phyloP scores from a whole-genome alignment of 1,139 yeast genomes.

The Suhomyces taliae region DNA sequence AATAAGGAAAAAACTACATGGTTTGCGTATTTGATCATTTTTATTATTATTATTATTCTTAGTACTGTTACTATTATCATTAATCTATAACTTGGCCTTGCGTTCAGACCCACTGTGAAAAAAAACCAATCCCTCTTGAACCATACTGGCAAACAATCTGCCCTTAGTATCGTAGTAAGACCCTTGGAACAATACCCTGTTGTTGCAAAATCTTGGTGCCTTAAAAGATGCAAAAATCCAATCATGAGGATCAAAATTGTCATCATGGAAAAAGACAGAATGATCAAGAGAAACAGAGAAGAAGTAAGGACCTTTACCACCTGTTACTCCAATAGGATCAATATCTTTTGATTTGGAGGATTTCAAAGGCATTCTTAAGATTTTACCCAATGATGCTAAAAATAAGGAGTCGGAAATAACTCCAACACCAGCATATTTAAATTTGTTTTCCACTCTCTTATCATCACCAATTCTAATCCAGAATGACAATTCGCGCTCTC shows the following conservation, averaged over 20 bases:
- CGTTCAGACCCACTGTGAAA: constrained; percentile 30
- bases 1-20: too few species aligned
- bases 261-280: constrained; percentile 43
- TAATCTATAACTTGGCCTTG: constrained; percentile 26
- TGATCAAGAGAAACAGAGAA: constrained; percentile 47
- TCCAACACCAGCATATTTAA: constrained; percentile 29
- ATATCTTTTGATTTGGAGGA: constrained; percentile 2
- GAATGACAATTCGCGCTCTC: constrained; percentile 33
- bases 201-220: constrained; percentile 39
- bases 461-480: constrained; percentile 33
- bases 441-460: constrained; percentile 15
- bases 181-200: constrained; percentile 39
- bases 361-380: constrained; percentile 23
- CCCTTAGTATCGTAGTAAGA: constrained; percentile 37
- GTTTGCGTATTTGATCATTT: too few species aligned
- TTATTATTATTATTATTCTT: too few species aligned
- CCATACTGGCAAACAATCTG: constrained; percentile 39
- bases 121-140: constrained; percentile 45
- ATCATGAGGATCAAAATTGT: constrained; percentile 40
- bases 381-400: constrained; percentile 30
- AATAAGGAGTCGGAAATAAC: constrained; percentile 37
- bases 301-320: constrained; percentile 27
- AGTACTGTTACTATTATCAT: background rate
- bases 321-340: constrained; percentile 10
- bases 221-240: constrained; percentile 39